These are phyloP conservation scores for Iodosphaeria phyllophila DNA, from an alignment of 2,329 filamentous ascomycete species.

Conservation along the genomic window DNA sequence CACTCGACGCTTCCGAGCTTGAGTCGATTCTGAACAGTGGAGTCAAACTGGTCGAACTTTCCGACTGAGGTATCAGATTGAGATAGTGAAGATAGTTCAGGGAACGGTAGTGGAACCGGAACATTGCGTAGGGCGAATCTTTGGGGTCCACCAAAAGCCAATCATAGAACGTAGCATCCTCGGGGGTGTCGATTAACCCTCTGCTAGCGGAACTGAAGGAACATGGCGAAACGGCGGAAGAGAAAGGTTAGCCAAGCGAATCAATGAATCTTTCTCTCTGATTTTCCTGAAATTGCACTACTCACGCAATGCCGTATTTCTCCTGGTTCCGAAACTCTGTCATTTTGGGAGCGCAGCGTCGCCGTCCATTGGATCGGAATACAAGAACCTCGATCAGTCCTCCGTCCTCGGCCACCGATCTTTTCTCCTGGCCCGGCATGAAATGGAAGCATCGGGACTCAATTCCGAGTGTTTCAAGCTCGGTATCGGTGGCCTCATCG, in stretches of 20 bases:
- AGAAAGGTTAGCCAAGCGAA: neutral
- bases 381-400: slow-evolving; percentile 34
- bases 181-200: slow-evolving; percentile 31
- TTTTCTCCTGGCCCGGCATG: slow-evolving; percentile 15
- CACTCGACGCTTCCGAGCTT: neutral
- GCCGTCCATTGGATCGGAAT: slow-evolving; percentile 30
- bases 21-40: slow-evolving; percentile 2
- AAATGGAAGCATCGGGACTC: slow-evolving; percentile 33
- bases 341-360: slow-evolving; percentile 20
- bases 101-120: slow-evolving; percentile 37
- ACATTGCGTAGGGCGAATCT: slow-evolving; percentile 31
- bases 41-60: slow-evolving; percentile 1
- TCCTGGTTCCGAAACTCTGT: slow-evolving; percentile 26
- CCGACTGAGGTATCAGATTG: slow-evolving; percentile 22
- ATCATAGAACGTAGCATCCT: slow-evolving; percentile 30
- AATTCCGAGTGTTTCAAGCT: slow-evolving; percentile 19
- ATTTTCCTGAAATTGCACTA: slow-evolving; percentile 2
- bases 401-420: slow-evolving; percentile 29
- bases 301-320: slow-evolving; percentile 34
- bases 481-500: slow-evolving; percentile 16
- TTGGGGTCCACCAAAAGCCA: slow-evolving; percentile 31
- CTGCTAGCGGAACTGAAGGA: slow-evolving; percentile 27
- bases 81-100: slow-evolving; percentile 27
- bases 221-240: slow-evolving; percentile 1
- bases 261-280: neutral